Evolutionary conservation across 2,329 filamentous ascomycete genomes (phyloP), one percentile per base, ranked within the genome.

Genomic region (Blumeriella jaapii): DNA sequence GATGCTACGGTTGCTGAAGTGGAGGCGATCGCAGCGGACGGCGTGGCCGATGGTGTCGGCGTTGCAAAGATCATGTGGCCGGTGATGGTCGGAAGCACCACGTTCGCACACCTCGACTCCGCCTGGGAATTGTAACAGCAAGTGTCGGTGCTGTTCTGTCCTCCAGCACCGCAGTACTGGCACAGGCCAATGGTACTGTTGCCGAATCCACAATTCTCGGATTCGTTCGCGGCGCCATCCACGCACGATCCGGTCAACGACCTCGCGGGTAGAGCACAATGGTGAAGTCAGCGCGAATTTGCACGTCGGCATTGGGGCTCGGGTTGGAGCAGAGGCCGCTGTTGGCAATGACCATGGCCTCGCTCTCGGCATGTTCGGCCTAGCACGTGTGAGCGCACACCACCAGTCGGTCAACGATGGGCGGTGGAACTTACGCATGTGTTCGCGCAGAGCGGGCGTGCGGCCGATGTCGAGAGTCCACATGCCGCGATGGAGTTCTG

Each of bases 251-350:
- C 63, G 23, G 77, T 80, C 20, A 98, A 68, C 0, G 91, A 78
- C 41, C 81, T 67, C n/a, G 79, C 74, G 6, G 91, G 87, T 25
- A 89, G 65, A 7, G 85, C 76, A 57, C 91, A 98, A 46, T 83
- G 11, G 82, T 82, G 55, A 96, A 95, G 58, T 98, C 91, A 33
- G 91, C 82, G 50, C 87, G 73, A 45, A 98, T 89, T 51, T 94
- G 74, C 36, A 71, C 67, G 50, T 79, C 69, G 31, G 83, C 77
- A 55, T 82, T 71, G 35, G 60, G 59, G 36, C 68, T 69, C 6
- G 81, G 70, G 25, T 68, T 74, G 3, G 74, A 67, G 59, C 91
- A 98, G 14, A 93, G 67, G 11, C 69, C 61, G 24, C 66, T 67
- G 56, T 93, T 82, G 4, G 82, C 74, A 17, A 82, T 71, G 43